phyloP scores from a whole-genome alignment of 2,329 filamentous ascomycete species.

The Fusarium odoratissimum region DNA sequence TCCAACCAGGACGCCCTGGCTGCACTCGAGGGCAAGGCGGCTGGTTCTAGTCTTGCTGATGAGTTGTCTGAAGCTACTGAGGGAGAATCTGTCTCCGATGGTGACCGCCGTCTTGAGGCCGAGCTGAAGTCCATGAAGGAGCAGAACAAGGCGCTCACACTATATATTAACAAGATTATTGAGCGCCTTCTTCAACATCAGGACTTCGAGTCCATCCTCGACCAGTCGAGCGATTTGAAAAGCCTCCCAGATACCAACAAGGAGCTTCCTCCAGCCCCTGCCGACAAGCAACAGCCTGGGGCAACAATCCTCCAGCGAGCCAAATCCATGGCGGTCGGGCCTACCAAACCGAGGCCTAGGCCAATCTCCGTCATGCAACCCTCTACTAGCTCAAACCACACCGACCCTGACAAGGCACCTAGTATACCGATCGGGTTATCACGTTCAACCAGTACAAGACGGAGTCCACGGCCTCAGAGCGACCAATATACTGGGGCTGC shows the following conservation, averaged over 20 bases:
- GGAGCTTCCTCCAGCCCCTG: slow-evolving; percentile 80
- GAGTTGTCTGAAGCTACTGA: slow-evolving; percentile 80
- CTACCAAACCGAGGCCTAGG: slow-evolving; percentile 60
- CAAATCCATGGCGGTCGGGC: slow-evolving; percentile 68
- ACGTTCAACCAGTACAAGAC: slow-evolving; percentile 65
- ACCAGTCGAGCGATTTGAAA: slow-evolving; percentile 74
- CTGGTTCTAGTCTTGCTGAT: slow-evolving; percentile 78
- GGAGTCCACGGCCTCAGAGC: slow-evolving; percentile 67
- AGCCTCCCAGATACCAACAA: slow-evolving; percentile 73
- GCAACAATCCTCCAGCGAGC: slow-evolving; percentile 68
- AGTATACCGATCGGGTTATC: slow-evolving; percentile 76
- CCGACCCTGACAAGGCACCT: slow-evolving; percentile 79
- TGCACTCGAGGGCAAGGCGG: slow-evolving; percentile 68
- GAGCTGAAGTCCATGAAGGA: slow-evolving; percentile 86
- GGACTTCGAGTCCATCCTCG: slow-evolving; percentile 93
- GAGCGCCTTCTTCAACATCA: slow-evolving; percentile 93
- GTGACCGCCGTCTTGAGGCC: slow-evolving; percentile 75
- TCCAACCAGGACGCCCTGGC: slow-evolving; percentile 74
- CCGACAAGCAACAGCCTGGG: slow-evolving; percentile 50
- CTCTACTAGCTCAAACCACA: slow-evolving; percentile 57
- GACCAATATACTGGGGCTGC: slow-evolving; percentile 74
- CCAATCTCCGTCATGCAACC: slow-evolving; percentile 69
- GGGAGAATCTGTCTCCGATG: slow-evolving; percentile 65
- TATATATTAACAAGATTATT: slow-evolving; percentile 99
- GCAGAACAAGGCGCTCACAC: slow-evolving; percentile 94